These are phyloP conservation scores for Tricholoma sp. DNA, from an alignment of 768 basidiomycete species.

Conservation along the genomic window DNA sequence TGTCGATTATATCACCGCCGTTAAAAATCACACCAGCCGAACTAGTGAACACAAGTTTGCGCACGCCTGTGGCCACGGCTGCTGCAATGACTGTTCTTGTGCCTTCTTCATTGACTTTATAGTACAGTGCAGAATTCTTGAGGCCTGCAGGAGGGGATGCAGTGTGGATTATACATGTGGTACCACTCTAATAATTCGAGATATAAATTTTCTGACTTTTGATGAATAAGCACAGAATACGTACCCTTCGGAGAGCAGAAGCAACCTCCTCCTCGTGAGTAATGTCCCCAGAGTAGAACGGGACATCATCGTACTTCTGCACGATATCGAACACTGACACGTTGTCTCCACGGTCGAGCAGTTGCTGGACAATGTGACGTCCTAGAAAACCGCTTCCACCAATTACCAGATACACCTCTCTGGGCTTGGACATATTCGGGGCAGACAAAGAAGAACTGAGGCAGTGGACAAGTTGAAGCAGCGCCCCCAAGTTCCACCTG, in stretches of 20 bases:
- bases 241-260: slow-evolving; percentile 68
- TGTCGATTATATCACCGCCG: slow-evolving; percentile 72
- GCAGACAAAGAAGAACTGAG: background rate
- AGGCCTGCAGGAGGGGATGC: slow-evolving; percentile 74
- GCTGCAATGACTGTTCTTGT: slow-evolving; percentile 83
- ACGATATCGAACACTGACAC: slow-evolving; percentile 91
- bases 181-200: slow-evolving; percentile 48
- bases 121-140: slow-evolving; percentile 68
- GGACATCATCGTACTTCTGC: slow-evolving; percentile 81
- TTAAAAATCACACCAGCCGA: slow-evolving; percentile 90
- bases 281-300: slow-evolving; percentile 89
- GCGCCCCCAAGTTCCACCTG: slow-evolving; percentile 7
- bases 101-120: slow-evolving; percentile 92
- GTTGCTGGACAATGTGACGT: slow-evolving; percentile 83
- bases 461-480: background rate
- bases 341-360: slow-evolving; percentile 71
- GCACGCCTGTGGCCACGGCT: slow-evolving; percentile 64
- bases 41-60: slow-evolving; percentile 91
- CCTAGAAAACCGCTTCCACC: slow-evolving; percentile 94
- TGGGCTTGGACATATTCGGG: slow-evolving; percentile 21
- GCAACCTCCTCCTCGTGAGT: slow-evolving; percentile 69
- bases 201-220: slow-evolving; percentile 4
- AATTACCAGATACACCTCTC: slow-evolving; percentile 84
- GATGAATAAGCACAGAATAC: slow-evolving; percentile 12
- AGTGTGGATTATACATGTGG: slow-evolving; percentile 93